Evolutionary conservation across 164 flowering plant species (phyloP), one percentile per base, ranked within the genome.

Genomic region (Sedum album): DNA sequence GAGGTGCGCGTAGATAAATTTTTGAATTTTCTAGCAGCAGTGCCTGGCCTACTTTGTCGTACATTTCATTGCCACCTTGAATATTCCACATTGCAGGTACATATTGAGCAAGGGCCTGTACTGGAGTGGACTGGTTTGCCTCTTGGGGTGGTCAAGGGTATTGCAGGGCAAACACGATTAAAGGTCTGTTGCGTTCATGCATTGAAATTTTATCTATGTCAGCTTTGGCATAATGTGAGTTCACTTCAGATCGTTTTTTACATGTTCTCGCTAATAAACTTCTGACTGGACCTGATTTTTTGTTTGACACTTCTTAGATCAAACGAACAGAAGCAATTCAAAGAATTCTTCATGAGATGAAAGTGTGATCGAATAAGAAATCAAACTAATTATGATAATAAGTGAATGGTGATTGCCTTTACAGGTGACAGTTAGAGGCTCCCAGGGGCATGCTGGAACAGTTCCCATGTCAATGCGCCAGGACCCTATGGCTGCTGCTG

Each of bases 381-480:
- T 4, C 60, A 8, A 25, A 55, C 10, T 8, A 18, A 25, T 18
- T n/a, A 64, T 26, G 25, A 15, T 23, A 5, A 35, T 35, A 23
- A 64, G 65, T 49, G 51, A n/a, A n/a, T n/a, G n/a, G n/a, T n/a
- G n/a, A n/a, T 10, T 65, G 48, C 67, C 61, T 60, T 73, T 78
- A 73, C 85, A 95, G 99, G 91, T 95, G 39, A 92, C 93, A 4
- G 94, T 95, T 48, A 88, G 75, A 82, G 99, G 99, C 69, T 77
- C 93, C 42, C 99, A 95, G 70, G 99, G 97, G 70, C 99, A 95
- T 80, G 99, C 99, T 28, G 97, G 97, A 72, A 95, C 99, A 10
- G 99, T 95, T 62, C 99, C 99, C 53, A 95, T 95, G 99, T 76
- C 85, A 20, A 81, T 92, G 96, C 93, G 99, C 38, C 85, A 79